A percentile compares a stretch with the other conserved stretches of the same genome.
phyloP scores from a whole-genome alignment of 106 monocot genomes.

The Alisma plantagoaquatica region DNA sequence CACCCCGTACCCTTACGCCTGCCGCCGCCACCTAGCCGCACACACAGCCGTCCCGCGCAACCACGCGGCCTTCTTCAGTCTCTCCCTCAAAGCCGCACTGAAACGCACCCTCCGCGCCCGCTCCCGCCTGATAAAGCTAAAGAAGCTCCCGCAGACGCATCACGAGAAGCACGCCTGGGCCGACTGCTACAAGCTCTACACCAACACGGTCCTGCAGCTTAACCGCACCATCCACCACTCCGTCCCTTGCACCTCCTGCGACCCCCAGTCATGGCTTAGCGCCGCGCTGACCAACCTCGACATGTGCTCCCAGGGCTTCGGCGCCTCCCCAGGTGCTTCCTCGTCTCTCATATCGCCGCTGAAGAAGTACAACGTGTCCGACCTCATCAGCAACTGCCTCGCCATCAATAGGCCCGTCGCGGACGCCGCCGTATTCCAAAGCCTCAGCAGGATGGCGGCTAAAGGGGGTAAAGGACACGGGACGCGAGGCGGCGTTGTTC shows the following conservation, averaged over 20 bases:
- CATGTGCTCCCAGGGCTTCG: constrained; percentile 30
- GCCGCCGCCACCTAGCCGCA: background rate
- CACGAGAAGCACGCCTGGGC: constrained; percentile 11
- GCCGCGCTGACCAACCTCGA: constrained; percentile 29
- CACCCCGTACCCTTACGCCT: background rate
- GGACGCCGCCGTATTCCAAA: background rate
- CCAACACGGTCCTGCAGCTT: constrained; percentile 57
- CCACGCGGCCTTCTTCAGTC: background rate
- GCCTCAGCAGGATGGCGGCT: too few species aligned
- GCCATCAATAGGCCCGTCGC: constrained; percentile 20
- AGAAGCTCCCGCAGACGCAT: background rate
- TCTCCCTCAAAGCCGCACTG: background rate
- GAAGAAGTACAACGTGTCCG: constrained; percentile 24
- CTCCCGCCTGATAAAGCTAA: background rate
- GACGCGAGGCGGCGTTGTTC: background rate
- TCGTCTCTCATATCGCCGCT: background rate
- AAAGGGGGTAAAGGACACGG: background rate
- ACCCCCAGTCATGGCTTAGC: constrained; percentile 27
- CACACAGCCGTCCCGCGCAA: background rate
- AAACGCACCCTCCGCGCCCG: background rate
- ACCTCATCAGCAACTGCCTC: constrained; percentile 32
- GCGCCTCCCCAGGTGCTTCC: background rate
- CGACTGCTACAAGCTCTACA: constrained; percentile 50
- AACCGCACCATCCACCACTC: constrained; percentile 41
- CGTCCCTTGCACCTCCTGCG: constrained; percentile 1